Evolutionary conservation across 768 basidiomycete genomes (phyloP).

Genomic region (Leccinum aurantiacum): DNA sequence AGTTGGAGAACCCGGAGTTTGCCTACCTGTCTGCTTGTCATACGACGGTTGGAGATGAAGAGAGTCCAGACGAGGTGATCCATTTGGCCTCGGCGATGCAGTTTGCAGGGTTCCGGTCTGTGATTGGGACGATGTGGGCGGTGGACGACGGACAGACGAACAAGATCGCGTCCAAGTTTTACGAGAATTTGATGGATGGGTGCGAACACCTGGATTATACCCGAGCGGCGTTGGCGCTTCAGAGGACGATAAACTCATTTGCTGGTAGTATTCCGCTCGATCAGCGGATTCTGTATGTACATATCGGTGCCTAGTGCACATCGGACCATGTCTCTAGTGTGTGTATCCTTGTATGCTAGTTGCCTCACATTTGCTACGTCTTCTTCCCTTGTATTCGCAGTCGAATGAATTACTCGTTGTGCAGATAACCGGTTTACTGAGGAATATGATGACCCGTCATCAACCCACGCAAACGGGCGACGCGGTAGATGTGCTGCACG

Average conservation of each 20-base stretch:
- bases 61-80: not conserved
- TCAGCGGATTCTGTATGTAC: not conserved
- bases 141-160: not conserved
- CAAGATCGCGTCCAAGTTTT: not conserved
- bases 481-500: no score
- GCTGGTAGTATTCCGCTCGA: not conserved
- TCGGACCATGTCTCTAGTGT: no score
- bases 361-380: no score
- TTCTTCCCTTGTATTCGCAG: no score
- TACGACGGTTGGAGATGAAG: not conserved
- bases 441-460: no score
- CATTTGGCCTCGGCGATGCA: not conserved
- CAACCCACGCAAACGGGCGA: no score
- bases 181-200: not conserved
- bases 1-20: not conserved
- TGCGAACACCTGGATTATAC: not conserved
- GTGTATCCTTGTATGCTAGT: no score
- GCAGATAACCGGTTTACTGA: no score
- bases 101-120: not conserved
- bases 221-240: not conserved
- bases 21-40: not conserved
- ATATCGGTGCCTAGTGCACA: not conserved
- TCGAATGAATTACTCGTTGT: no score
- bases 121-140: not conserved
- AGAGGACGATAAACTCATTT: not conserved